These are phyloP conservation scores for Aspergillus luchuensis DNA, from an alignment of 2,329 filamentous ascomycete genomes.

Conservation along the genomic window DNA sequence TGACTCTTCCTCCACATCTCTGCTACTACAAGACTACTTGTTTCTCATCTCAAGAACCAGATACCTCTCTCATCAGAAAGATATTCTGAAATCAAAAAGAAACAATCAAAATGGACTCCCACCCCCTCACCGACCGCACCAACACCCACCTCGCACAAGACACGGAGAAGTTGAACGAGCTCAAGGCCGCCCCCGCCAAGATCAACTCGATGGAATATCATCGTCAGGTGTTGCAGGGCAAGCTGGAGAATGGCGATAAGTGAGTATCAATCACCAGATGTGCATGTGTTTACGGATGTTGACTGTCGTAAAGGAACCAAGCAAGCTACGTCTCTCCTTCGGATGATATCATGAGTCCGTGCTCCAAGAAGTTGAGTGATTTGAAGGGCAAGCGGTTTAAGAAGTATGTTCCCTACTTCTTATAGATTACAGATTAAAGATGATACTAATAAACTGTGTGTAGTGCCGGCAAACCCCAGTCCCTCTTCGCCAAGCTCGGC, in stretches of 20 bases:
- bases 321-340: slow-evolving; percentile 51
- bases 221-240: slow-evolving; percentile 45
- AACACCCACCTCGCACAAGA: slow-evolving; percentile 42
- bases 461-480: slow-evolving; percentile 47
- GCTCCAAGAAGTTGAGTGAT: slow-evolving; percentile 53
- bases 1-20: slow-evolving; percentile 10
- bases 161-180: slow-evolving; percentile 29
- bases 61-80: neutral
- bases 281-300: neutral
- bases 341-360: slow-evolving; percentile 53
- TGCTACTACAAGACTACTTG: slow-evolving; percentile 7
- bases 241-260: slow-evolving; percentile 43
- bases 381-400: slow-evolving; percentile 54
- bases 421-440: no score
- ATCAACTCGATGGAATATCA: slow-evolving; percentile 48
- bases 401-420: slow-evolving; percentile 39
- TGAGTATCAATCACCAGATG: slow-evolving; percentile 24
- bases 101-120: slow-evolving; percentile 35
- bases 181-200: slow-evolving; percentile 35
- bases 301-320: slow-evolving; percentile 27
- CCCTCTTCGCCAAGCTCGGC: slow-evolving; percentile 49
- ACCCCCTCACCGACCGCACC: slow-evolving; percentile 45
- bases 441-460: no score
- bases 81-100: neutral
- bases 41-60: neutral